Evolutionary conservation across 192 early-diverging fungal genomes (phyloP), one percentile per base, ranked within the genome.

Genomic region (Phlyctochytrium bullatum): DNA sequence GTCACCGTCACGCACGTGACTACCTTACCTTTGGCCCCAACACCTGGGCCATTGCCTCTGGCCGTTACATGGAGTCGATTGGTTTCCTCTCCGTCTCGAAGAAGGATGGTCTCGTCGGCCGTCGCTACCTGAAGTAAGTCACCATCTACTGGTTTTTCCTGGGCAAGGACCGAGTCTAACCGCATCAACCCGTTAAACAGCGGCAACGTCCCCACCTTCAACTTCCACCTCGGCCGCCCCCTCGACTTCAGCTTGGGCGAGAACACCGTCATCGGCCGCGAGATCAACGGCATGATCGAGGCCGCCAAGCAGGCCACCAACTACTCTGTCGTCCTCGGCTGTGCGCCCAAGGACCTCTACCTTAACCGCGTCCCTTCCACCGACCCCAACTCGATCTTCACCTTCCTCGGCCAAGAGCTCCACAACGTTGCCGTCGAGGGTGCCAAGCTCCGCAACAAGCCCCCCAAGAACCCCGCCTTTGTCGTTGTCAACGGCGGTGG

Each of bases 1-100:
- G 83, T 16, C 80, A 84, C 60, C 73, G 75, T 71, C 83, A 85
- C 59, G 58, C 79, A 2, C 81, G 83, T 68, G 83, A 85, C 51
- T 81, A 79, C 72, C 68, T 34, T 17, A 51, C 52, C 53, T 79
- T 74, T 33, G 83, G 80, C 65, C 16, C 51, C 31, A 76, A 78
- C 54, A 80, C 75, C 23, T 76, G 61, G 36, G 83, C 73, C 31
- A 51, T 85, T 23, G 58, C 77, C 29, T 69, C 75, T 69, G 83
- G 83, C 59, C 74, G 81, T 16, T 85, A 79, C 72, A 69, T 85
- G 73, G 83, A 85, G 52, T 81, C 83, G 20, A 31, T 85, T 35
- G 83, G 79, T 30, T 83, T 74, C 67, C 51, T 85, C 66, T 85
- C 83, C 29, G 68, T 83, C 47, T 61, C 69, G 35, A 75, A 35